Conservation (phyloP, 495 filamentous ascomycete genomes). For the Durotheca rogersii region DNA sequence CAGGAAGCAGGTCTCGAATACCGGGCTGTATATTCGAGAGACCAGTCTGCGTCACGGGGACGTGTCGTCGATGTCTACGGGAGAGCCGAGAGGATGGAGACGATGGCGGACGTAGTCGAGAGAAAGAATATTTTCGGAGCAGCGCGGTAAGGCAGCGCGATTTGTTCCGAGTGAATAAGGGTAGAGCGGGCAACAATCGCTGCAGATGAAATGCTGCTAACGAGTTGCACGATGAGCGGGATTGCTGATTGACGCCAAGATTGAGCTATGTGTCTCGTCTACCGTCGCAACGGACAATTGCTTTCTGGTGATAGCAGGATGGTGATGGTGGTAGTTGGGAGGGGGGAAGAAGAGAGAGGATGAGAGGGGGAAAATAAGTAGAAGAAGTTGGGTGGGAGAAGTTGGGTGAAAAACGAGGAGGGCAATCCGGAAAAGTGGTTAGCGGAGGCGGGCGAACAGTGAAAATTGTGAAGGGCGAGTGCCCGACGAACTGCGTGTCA, state of each 20-base stretch:
- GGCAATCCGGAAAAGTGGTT: constrained; percentile 23
- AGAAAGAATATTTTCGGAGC: not conserved
- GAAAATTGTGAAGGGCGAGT: constrained; percentile 20
- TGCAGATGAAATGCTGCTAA: constrained; percentile 13
- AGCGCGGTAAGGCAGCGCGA: constrained; percentile 1
- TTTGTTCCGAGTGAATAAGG: constrained; percentile 4
- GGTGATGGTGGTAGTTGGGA: constrained; percentile 10
- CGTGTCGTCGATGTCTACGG: not conserved
- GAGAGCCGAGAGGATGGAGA: too few relatives aligned
- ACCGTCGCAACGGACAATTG: not conserved
- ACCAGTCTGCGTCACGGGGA: not conserved
- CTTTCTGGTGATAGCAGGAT: constrained; percentile 1
- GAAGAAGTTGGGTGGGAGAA: too few relatives aligned
- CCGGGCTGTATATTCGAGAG: constrained; percentile 3
- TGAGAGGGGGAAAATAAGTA: not conserved
- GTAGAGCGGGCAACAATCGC: constrained; percentile 8
- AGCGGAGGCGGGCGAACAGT: constrained; percentile 6
- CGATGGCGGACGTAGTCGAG: too few relatives aligned
- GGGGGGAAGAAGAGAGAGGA: constrained; percentile 6
- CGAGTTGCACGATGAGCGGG: constrained; percentile 15
- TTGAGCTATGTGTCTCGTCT: not conserved
- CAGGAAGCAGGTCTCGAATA: constrained; percentile 16
- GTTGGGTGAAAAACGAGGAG: constrained; percentile 19
- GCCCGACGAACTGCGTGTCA: not conserved
- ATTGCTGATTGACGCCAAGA: constrained; percentile 1